These are phyloP conservation scores for Dryadomyces sulphureus DNA, from an alignment of 2,329 filamentous ascomycete genomes.

Conservation along the genomic window DNA sequence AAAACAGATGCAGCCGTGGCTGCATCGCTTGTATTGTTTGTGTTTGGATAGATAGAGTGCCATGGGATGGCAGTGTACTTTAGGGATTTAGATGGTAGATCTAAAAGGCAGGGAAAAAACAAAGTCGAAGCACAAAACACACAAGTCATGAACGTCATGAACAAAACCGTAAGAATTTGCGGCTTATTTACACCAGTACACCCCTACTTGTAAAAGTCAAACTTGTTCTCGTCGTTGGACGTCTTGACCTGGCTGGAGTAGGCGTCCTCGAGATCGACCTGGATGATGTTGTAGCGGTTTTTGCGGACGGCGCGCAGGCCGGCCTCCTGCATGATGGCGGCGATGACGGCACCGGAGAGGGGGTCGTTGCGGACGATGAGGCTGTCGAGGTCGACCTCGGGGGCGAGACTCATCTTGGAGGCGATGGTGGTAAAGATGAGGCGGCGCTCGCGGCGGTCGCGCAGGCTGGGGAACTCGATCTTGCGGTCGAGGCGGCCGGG, in stretches of 20 bases:
- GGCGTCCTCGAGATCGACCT: constrained; percentile 89
- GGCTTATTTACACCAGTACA: too few species aligned
- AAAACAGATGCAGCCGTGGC: not conserved
- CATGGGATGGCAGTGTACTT: not conserved
- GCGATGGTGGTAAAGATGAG: constrained; percentile 98
- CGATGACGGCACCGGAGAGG: constrained; percentile 86
- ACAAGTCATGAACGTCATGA: too few species aligned
- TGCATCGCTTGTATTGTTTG: not conserved
- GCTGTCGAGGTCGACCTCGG: constrained; percentile 91
- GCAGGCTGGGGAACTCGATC: constrained; percentile 94
- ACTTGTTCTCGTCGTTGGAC: constrained; percentile 51
- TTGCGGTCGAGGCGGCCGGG: constrained; percentile 93
- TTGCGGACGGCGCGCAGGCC: constrained; percentile 87
- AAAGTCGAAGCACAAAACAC: too few species aligned
- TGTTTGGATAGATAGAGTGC: not conserved
- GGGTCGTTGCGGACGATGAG: constrained; percentile 95
- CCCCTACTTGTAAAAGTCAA: constrained; percentile 77
- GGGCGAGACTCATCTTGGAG: constrained; percentile 89
- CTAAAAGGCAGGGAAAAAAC: not conserved
- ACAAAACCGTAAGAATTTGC: too few species aligned
- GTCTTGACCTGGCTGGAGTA: constrained; percentile 96
- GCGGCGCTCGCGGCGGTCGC: constrained; percentile 84
- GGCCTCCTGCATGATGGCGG: constrained; percentile 98
- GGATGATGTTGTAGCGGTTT: constrained; percentile 99
- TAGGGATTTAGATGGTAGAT: too few species aligned